A percentile compares a stretch with the other conserved stretches of the same genome.
Evolutionary conservation across 2,329 filamentous ascomycete species (phyloP).

Genomic region (Paracorniculantispora psalliotae): DNA sequence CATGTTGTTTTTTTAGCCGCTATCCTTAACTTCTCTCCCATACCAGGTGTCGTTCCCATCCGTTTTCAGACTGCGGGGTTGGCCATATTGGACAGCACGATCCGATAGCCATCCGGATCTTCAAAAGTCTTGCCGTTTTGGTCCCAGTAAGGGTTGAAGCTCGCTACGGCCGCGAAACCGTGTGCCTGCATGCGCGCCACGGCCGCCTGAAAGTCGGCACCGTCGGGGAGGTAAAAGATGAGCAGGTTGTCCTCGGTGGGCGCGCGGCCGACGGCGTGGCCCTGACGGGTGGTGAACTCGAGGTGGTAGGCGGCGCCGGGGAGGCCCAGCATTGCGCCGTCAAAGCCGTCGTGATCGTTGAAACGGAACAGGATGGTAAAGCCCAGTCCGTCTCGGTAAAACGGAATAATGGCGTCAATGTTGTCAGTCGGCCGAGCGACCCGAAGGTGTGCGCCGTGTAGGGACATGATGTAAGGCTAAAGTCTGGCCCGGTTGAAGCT

Average conservation of each 20-base stretch:
- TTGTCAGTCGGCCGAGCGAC: slow-evolving; percentile 38
- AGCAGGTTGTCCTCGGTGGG: slow-evolving; percentile 40
- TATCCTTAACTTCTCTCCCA: no score
- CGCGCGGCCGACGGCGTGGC: slow-evolving; percentile 30
- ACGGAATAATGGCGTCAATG: slow-evolving; percentile 33
- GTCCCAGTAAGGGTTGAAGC: slow-evolving; percentile 42
- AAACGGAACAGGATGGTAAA: slow-evolving; percentile 32
- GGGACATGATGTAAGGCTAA: background rate
- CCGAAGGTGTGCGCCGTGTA: slow-evolving; percentile 28
- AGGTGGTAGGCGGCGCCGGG: slow-evolving; percentile 35
- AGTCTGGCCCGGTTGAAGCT: background rate
- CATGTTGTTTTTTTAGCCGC: no score
- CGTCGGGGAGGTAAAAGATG: slow-evolving; percentile 37
- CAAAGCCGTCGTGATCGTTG: slow-evolving; percentile 33
- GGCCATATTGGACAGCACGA: slow-evolving; percentile 34
- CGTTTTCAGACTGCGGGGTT: slow-evolving; percentile 9
- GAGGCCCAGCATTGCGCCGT: slow-evolving; percentile 38
- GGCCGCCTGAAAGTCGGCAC: slow-evolving; percentile 23
- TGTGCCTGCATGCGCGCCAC: slow-evolving; percentile 29
- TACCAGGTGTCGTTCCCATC: background rate
- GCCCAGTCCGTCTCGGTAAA: slow-evolving; percentile 38
- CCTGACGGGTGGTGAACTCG: slow-evolving; percentile 35
- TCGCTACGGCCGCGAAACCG: slow-evolving; percentile 31
- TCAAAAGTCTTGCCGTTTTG: slow-evolving; percentile 38
- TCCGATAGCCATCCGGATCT: slow-evolving; percentile 40